phyloP scores from a whole-genome alignment of 1,284 basidiomycete genomes.

The Leccinum pachyderme region DNA sequence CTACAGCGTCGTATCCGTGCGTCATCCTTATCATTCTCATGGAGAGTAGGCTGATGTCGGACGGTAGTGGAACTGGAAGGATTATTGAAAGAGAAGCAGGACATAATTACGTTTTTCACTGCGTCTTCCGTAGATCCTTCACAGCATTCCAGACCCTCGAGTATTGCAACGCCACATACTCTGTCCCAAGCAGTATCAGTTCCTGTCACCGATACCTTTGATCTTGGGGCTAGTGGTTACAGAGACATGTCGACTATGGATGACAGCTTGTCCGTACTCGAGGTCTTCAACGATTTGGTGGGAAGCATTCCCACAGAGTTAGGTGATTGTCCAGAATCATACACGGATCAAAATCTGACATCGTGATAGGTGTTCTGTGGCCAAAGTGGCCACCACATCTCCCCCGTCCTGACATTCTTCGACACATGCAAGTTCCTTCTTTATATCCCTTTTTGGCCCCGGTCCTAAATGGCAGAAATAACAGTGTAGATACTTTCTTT shows the following conservation, averaged over 20 bases:
- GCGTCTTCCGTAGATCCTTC: conserved; percentile 7
- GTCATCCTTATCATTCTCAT: conserved; percentile 25
- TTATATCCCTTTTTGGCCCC: background rate
- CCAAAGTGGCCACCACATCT: conserved; percentile 63
- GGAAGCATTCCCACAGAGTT: conserved; percentile 2
- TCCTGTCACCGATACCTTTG: background rate
- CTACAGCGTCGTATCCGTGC: conserved; percentile 65
- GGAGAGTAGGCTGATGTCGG: background rate
- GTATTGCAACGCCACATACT: background rate
- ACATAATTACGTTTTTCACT: conserved; percentile 9
- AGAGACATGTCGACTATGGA: background rate
- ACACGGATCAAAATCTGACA: conserved; percentile 1
- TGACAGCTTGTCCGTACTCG: conserved; percentile 1
- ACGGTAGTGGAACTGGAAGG: conserved; percentile 60
- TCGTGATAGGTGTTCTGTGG: conserved; percentile 38
- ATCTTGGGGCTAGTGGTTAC: background rate
- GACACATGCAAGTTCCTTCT: conserved; percentile 54
- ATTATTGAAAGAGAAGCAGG: conserved; percentile 40
- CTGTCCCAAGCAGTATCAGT: background rate
- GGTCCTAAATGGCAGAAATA: background rate
- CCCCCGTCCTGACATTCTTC: conserved; percentile 56
- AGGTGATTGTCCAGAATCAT: conserved; percentile 1
- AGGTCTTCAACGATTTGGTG: background rate
- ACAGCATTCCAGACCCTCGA: background rate
- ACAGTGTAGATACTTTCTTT: conserved; percentile 71